A percentile compares a stretch with the other conserved stretches of the same genome.
Conservation (phyloP, 805 yeast species). For the Sungouiella blattae region DNA sequence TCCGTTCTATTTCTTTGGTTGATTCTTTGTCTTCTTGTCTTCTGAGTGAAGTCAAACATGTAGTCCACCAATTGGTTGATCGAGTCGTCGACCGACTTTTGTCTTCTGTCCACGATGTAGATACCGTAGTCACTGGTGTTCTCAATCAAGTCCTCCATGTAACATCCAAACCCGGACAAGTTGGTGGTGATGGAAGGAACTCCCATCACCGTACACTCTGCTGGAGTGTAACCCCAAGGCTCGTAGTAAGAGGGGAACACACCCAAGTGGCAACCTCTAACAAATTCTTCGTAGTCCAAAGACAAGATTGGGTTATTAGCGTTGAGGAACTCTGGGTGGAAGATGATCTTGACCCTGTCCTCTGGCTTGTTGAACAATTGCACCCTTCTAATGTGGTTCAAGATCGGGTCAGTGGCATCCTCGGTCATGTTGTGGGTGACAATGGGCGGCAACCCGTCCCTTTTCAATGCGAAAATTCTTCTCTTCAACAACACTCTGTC, state of each 20-base stretch:
- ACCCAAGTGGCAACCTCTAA: slow-evolving; percentile 96
- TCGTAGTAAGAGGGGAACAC: slow-evolving; percentile 98
- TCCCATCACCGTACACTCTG: slow-evolving; percentile 99
- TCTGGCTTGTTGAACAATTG: slow-evolving; percentile 84
- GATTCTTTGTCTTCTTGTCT: slow-evolving; percentile 94
- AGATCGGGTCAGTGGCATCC: slow-evolving; percentile 85
- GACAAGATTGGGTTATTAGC: slow-evolving; percentile 92
- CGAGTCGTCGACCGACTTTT: slow-evolving; percentile 88
- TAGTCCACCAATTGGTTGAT: slow-evolving; percentile 84
- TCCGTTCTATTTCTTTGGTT: slow-evolving; percentile 97
- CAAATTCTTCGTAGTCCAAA: slow-evolving; percentile 94
- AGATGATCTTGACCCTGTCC: slow-evolving; percentile 90
- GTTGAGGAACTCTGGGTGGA: slow-evolving; percentile 96
- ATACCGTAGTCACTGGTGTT: slow-evolving; percentile 94
- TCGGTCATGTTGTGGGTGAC: slow-evolving; percentile 97
- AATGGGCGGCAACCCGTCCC: slow-evolving; percentile 88
- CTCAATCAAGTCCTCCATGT: slow-evolving; percentile 96
- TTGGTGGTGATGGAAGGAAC: slow-evolving; percentile 97
- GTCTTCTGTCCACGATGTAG: slow-evolving; percentile 91
- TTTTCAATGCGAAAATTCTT: slow-evolving; percentile 87
- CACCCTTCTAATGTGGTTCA: slow-evolving; percentile 88
- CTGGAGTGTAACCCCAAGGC: slow-evolving; percentile 99
- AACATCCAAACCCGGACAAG: slow-evolving; percentile 94
- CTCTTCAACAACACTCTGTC: slow-evolving; percentile 88
- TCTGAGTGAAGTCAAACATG: slow-evolving; percentile 84